phyloP scores from a whole-genome alignment of 73 alveolate species.

The Uronychia binucleata region DNA sequence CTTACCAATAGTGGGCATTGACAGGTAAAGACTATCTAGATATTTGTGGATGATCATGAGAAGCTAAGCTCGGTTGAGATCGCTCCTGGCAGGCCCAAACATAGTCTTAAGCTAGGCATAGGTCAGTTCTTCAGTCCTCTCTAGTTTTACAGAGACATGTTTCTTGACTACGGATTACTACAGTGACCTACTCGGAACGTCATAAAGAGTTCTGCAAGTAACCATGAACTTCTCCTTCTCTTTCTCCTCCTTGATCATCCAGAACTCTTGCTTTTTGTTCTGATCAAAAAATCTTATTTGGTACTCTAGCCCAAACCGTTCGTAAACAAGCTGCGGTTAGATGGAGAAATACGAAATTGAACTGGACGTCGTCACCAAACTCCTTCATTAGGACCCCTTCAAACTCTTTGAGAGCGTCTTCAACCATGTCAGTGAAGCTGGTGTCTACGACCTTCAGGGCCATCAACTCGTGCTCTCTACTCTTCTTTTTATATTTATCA shows the following conservation, averaged over 20 bases:
- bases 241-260: not conserved
- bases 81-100: not conserved
- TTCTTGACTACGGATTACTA: not conserved
- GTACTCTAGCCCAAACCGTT: not conserved
- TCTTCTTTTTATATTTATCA: not conserved
- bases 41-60: not conserved
- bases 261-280: not conserved
- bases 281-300: not conserved
- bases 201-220: not conserved
- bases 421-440: not conserved
- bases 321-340: not conserved
- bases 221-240: not conserved
- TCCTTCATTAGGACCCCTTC: not conserved
- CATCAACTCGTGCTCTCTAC: no score
- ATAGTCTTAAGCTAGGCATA: not conserved
- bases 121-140: not conserved
- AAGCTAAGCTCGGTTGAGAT: not conserved
- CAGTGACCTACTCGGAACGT: not conserved
- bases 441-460: no score
- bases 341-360: no score
- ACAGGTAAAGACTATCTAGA: not conserved
- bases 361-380: not conserved
- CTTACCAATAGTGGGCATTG: constrained; percentile 3
- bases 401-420: not conserved
- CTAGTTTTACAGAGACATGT: not conserved